Percentiles rank a stretch among this genome's conserved stretches.
Conservation (phyloP, 2,329 filamentous ascomycete species). For the Pyrenochaeta sp. region DNA sequence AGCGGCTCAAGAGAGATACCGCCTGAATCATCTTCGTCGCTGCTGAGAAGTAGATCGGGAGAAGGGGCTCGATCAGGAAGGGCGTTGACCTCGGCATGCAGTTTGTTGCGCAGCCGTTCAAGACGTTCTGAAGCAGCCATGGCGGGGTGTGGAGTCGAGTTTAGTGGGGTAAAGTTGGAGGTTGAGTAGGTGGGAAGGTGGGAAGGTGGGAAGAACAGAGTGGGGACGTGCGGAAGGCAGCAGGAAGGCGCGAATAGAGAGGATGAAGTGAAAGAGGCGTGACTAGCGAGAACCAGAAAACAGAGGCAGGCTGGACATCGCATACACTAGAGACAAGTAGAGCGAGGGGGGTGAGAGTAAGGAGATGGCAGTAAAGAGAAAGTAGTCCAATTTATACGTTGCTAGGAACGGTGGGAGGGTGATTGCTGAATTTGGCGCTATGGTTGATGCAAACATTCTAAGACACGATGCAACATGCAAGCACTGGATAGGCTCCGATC, state of each 20-base stretch:
- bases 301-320: too few relatives aligned
- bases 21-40: slow-evolving; percentile 25
- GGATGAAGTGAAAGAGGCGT: not conserved
- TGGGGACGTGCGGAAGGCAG: not conserved
- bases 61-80: slow-evolving; percentile 28
- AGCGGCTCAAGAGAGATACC: slow-evolving; percentile 26
- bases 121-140: slow-evolving; percentile 35
- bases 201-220: not conserved
- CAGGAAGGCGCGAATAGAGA: not conserved
- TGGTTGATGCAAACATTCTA: too few relatives aligned
- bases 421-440: too few relatives aligned
- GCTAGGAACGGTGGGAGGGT: too few relatives aligned
- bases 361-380: too few relatives aligned
- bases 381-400: too few relatives aligned
- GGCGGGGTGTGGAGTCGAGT: slow-evolving; percentile 3
- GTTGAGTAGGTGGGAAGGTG: not conserved
- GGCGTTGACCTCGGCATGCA: slow-evolving; percentile 30
- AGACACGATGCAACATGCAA: too few relatives aligned
- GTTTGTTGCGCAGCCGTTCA: slow-evolving; percentile 27
- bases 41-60: slow-evolving; percentile 2
- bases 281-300: too few relatives aligned
- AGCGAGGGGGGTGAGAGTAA: too few relatives aligned
- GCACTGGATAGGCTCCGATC: too few relatives aligned
- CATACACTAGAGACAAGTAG: too few relatives aligned
- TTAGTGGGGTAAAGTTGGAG: not conserved